Base-by-base conservation (phyloP, 148 eudicot genomes). In the Chenopodium album region DNA sequence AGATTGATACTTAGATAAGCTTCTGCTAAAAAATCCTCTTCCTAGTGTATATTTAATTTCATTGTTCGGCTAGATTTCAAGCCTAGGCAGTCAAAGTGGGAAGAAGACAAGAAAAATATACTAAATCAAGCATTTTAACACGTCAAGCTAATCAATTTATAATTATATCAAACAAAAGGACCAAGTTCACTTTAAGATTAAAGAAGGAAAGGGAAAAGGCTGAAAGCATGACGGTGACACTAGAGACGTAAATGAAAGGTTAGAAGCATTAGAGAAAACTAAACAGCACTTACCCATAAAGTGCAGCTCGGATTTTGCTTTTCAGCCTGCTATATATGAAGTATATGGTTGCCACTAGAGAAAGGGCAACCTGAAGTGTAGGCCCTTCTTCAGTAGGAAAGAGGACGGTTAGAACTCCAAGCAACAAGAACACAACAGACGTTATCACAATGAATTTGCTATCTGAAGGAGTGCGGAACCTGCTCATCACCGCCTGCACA, bases 341-440 rank as follows among this genome's bases (percentile, higher is more conserved):
- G 82, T 91, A 96, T 71, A 92, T 85, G 41, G 99, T 85, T 72
- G 88, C 90, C 71, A 91, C 72, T 80, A 96, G 77, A 72, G 99
- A 96, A 81, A 96, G 78, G 80, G 94, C 98, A 65, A 96, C 99
- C 84, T 96, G 99, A 86, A 96, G 89, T 9, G 99, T 96, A 54
- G 99, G 98, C 50, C 99, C 99, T 82, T 96, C 99, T 84, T 92
- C 98, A 1, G 99, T 94, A 41, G 99, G 99, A 82, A 89, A 96
- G 80, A 94, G 91, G 54, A 92, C 84, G 76, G 99, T 92, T 26
- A 96, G 89, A 76, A 85, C 91, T 76, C 97, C 99, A 63, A 96
- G 99, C 54, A 80, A 85, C 74, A 92, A 66, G 82, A 91, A 96
- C 71, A 89, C 91, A 50, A 84, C 85, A 71, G 92, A 86, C 31